Evolutionary conservation across 2,329 filamentous ascomycete species (phyloP), one percentile per base, ranked within the genome.

Genomic region (Aureobasidium sp.): DNA sequence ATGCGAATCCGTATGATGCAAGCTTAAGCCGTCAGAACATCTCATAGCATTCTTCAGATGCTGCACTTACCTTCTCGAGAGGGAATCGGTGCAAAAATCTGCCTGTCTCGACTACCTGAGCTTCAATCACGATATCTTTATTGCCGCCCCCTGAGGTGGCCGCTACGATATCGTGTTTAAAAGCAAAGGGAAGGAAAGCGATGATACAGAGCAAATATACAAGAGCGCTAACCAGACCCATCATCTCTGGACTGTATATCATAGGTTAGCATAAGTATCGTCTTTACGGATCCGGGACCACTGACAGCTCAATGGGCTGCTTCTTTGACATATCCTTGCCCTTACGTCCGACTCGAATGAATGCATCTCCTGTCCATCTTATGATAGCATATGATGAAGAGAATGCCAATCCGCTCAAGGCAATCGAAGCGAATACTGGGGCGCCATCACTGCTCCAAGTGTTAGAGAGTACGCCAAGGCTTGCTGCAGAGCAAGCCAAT

Each of bases 81-180:
- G 94, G 94, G 72, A 99, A 99, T 62, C 87, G 84, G 76, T 97
- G 93, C 65, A 97, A 79, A 70, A 95, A 87, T 63, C 93, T 86
- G 59, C 93, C 94, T 66, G 86, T 87, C 74, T 95, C 87, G 64
- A 92, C 85, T 66, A 90, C 81, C 66, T 88, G 83, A 48, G 85
- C 78, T 71, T 89, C 84, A 69, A 91, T 76, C 13, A 95, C 88
- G 6, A 94, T 86, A 77, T 97, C 93, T 66, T 90, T 82, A 75
- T 97, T 97, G 53, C 92, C 92, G 66, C 92, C 92, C 66, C 92
- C 94, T 67, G 91, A 96, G 24, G 94, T 97, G 43, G 92, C 92
- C 17, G 91, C 90, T 29, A 97, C 92, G 67, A 99, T 95, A 73
- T 97, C 93, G 77, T 97, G 96, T 80, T 97, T 97, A 75, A 99